Conservation (phyloP, 768 basidiomycete genomes). For the Rubroboletus pulcherrimus region DNA sequence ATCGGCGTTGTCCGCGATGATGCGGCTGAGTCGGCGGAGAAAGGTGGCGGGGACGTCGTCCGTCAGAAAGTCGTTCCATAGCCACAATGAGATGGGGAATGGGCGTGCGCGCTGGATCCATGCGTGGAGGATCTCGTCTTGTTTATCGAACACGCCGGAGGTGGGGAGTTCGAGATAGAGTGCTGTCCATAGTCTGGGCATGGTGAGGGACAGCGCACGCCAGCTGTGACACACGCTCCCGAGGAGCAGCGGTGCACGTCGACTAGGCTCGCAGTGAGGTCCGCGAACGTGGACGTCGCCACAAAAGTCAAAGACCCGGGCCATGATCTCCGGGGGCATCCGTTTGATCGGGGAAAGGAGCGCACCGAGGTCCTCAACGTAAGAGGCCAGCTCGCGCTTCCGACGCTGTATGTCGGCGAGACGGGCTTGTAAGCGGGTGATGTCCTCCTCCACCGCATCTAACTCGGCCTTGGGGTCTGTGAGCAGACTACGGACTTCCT, state of each 20-base stretch:
- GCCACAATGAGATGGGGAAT: constrained; percentile 24
- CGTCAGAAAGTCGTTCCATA: constrained; percentile 33
- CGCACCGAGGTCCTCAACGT: constrained; percentile 32
- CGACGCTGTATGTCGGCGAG: constrained; percentile 29
- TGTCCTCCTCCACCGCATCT: constrained; percentile 23
- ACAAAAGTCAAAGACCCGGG: constrained; percentile 32
- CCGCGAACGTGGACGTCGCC: constrained; percentile 26
- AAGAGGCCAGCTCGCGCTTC: constrained; percentile 25
- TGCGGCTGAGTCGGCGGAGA: constrained; percentile 20
- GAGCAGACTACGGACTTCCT: constrained; percentile 24
- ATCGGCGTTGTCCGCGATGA: constrained; percentile 22
- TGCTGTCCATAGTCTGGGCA: constrained; percentile 31
- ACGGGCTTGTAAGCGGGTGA: constrained; percentile 27
- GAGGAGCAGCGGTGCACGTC: constrained; percentile 28
- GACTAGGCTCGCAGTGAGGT: constrained; percentile 29
- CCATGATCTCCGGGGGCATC: constrained; percentile 33
- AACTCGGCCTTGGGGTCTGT: constrained; percentile 27
- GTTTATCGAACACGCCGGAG: constrained; percentile 16
- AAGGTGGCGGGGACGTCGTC: constrained; percentile 28
- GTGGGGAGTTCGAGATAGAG: constrained; percentile 31
- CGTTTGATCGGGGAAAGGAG: constrained; percentile 31
- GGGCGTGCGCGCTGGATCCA: constrained; percentile 29
- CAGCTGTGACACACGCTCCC: constrained; percentile 29
- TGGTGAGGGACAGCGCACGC: constrained; percentile 25
- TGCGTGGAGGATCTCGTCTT: constrained; percentile 23